Conservation (phyloP, 306 rosid species). For the Vigna unguiculata region DNA sequence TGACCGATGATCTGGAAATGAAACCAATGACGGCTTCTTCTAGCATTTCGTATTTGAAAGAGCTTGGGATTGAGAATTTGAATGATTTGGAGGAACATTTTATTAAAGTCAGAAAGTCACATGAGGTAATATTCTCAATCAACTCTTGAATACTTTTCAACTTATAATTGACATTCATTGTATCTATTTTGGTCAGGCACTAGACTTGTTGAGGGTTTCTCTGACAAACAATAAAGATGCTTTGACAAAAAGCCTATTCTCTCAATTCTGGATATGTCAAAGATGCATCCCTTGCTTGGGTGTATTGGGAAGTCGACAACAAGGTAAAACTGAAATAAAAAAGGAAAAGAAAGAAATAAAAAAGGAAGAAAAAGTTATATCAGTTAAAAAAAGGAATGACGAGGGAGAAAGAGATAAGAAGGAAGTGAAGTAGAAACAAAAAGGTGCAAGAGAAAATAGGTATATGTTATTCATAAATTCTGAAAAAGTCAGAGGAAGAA, state of each 20-base stretch:
- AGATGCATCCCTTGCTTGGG: background rate
- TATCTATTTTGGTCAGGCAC: background rate
- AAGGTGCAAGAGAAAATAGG: too few relatives aligned
- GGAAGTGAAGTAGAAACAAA: too few relatives aligned
- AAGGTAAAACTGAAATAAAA: background rate
- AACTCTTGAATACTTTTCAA: background rate
- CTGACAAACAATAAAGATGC: background rate
- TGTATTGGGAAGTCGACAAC: background rate
- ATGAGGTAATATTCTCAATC: background rate
- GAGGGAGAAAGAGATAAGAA: too few relatives aligned
- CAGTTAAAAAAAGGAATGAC: background rate
- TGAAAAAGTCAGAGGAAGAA: too few relatives aligned
- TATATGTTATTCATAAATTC: too few relatives aligned
- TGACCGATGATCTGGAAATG: background rate
- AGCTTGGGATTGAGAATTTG: background rate
- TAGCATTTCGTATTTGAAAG: background rate
- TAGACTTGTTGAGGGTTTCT: slow-evolving; percentile 6
- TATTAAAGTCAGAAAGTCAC: background rate
- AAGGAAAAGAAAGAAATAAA: too few relatives aligned
- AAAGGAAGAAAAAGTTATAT: background rate
- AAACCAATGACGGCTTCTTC: background rate
- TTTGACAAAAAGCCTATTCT: background rate
- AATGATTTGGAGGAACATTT: background rate
- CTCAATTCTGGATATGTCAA: background rate
- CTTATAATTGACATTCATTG: background rate